These are phyloP conservation scores for Aspergillus coremiiformis DNA, from an alignment of 495 filamentous ascomycete genomes.

Conservation along the genomic window DNA sequence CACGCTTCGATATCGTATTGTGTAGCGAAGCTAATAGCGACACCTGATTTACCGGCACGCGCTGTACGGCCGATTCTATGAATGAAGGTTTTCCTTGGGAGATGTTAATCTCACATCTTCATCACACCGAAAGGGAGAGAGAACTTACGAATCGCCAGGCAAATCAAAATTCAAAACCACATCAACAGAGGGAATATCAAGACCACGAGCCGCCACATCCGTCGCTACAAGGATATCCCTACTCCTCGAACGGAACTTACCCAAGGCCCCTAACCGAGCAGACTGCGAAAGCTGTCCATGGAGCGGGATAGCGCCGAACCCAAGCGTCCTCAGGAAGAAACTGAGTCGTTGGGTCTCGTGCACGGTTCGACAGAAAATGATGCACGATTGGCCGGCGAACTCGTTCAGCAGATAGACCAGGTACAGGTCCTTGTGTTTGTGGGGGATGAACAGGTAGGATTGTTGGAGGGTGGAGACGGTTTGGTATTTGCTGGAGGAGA, in stretches of 20 bases:
- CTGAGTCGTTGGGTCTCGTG: conserved; percentile 81
- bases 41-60: conserved; percentile 78
- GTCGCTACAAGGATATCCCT: conserved; percentile 89
- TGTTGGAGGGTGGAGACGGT: conserved; percentile 81
- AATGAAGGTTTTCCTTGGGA: conserved; percentile 75
- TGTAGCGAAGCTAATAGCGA: conserved; percentile 72
- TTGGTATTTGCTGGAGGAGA: conserved; percentile 70
- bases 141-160: conserved; percentile 46
- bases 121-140: not conserved
- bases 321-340: conserved; percentile 70
- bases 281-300: conserved; percentile 86
- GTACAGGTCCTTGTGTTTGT: conserved; percentile 86
- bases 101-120: not conserved
- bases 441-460: conserved; percentile 76
- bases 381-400: conserved; percentile 69
- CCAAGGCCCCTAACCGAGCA: conserved; percentile 72
- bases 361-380: conserved; percentile 91
- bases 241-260: conserved; percentile 71
- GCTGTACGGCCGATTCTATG: conserved; percentile 93
- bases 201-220: conserved; percentile 87
- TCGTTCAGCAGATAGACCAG: conserved; percentile 81
- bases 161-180: conserved; percentile 84
- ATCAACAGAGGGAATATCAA: conserved; percentile 92
- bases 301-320: conserved; percentile 80
- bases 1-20: conserved; percentile 92